Percentiles rank a stretch among this genome's conserved stretches.
Conservation (phyloP, 1,284 basidiomycete genomes). For the Ceratobasidium sp. region DNA sequence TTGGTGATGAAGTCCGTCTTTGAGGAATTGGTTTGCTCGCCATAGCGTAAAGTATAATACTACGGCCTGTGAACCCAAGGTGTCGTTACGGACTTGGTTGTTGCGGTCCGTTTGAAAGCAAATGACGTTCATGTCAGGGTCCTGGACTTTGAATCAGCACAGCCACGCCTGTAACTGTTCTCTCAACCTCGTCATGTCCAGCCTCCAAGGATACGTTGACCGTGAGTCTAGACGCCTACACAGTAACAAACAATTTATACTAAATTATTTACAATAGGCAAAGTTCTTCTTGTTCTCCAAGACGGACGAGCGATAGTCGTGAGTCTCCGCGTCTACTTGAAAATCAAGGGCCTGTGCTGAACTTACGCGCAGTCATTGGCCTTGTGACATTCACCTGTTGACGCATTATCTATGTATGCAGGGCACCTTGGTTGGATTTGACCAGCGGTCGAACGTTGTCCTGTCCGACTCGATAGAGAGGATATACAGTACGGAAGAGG, state of each 20-base stretch:
- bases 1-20: slow-evolving; percentile 11
- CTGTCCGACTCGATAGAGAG: slow-evolving; percentile 89
- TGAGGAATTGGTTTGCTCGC: slow-evolving; percentile 12
- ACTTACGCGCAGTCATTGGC: slow-evolving; percentile 29
- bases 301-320: slow-evolving; percentile 88
- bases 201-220: slow-evolving; percentile 84
- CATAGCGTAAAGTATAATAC: slow-evolving; percentile 7
- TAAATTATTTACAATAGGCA: slow-evolving; percentile 56
- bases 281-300: slow-evolving; percentile 85
- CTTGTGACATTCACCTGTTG: slow-evolving; percentile 28
- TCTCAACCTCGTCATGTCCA: slow-evolving; percentile 61
- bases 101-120: slow-evolving; percentile 23
- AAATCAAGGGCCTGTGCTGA: slow-evolving; percentile 7
- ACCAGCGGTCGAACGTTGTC: slow-evolving; percentile 92
- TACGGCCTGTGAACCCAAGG: not conserved
- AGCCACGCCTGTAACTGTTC: not conserved
- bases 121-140: slow-evolving; percentile 20
- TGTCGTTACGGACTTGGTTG: not conserved
- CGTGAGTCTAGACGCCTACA: slow-evolving; percentile 58
- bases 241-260: slow-evolving; percentile 8
- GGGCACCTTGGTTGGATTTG: slow-evolving; percentile 88
- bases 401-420: slow-evolving; percentile 48
- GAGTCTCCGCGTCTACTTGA: slow-evolving; percentile 49
- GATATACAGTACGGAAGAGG: slow-evolving; percentile 85
- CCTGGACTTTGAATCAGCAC: slow-evolving; percentile 1